A percentile compares a stretch with the other conserved stretches of the same genome.
Conservation (phyloP, 805 yeast genomes). For the Suhomyces sp. region DNA sequence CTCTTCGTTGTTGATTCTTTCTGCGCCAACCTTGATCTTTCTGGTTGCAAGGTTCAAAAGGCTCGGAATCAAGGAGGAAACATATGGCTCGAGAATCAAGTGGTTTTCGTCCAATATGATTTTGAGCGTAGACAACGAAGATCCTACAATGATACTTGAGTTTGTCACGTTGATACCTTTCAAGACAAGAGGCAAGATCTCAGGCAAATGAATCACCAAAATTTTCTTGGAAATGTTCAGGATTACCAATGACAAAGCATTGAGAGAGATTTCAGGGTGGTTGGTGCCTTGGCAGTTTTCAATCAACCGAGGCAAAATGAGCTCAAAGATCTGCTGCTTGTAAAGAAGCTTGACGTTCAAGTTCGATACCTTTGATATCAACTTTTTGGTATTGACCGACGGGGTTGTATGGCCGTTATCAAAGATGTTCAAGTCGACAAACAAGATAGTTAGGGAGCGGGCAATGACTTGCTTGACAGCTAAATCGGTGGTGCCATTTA, state of each 20-base stretch:
- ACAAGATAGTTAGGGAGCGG: constrained; percentile 58
- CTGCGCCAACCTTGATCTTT: constrained; percentile 13
- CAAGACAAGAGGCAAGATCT: constrained; percentile 68
- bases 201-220: constrained; percentile 59
- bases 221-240: constrained; percentile 62
- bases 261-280: constrained; percentile 47
- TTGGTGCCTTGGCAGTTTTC: constrained; percentile 4
- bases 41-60: constrained; percentile 39
- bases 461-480: constrained; percentile 31
- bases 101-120: constrained; percentile 55
- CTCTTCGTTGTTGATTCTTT: constrained; percentile 37
- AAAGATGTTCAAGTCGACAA: constrained; percentile 65
- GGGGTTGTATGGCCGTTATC: constrained; percentile 35
- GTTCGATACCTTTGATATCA: constrained; percentile 46
- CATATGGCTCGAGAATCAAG: constrained; percentile 49
- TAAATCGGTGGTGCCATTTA: constrained; percentile 29
- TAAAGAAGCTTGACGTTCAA: constrained; percentile 65
- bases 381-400: constrained; percentile 21
- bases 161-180: constrained; percentile 52
- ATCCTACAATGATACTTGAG: constrained; percentile 43
- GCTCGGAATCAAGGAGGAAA: constrained; percentile 50
- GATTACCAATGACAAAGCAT: constrained; percentile 65
- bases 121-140: constrained; percentile 58
- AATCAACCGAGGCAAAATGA: constrained; percentile 55
- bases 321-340: constrained; percentile 75